phyloP scores from a whole-genome alignment of 176 grass and related monocot species.

The Eragrostis curvula region DNA sequence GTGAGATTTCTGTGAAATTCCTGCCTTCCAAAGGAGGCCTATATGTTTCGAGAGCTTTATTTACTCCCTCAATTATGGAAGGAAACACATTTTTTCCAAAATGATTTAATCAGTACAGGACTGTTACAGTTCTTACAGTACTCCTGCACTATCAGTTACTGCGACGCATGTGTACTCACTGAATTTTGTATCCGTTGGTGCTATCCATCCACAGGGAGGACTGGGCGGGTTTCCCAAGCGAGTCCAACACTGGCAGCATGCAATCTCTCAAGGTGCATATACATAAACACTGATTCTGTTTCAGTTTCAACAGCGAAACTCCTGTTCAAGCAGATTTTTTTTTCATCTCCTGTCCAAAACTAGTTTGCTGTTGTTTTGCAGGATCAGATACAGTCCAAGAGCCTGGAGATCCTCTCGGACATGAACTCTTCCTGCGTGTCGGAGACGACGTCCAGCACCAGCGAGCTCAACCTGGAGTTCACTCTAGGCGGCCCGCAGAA shows the following conservation, averaged over 20 bases:
- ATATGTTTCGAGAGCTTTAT: too few species aligned
- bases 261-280: slow-evolving; percentile 60
- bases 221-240: slow-evolving; percentile 47
- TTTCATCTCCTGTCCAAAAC: neutral
- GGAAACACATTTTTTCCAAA: too few species aligned
- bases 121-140: slow-evolving; percentile 8
- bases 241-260: slow-evolving; percentile 53
- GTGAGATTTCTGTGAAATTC: too few species aligned
- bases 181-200: slow-evolving; percentile 30
- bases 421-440: slow-evolving; percentile 68
- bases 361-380: neutral
- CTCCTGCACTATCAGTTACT: slow-evolving; percentile 12
- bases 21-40: too few species aligned
- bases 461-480: slow-evolving; percentile 69
- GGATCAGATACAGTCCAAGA: slow-evolving; percentile 56
- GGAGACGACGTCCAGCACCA: slow-evolving; percentile 57
- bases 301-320: neutral
- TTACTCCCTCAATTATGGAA: too few species aligned
- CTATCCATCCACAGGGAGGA: slow-evolving; percentile 44
- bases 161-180: slow-evolving; percentile 3
- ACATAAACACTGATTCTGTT: neutral
- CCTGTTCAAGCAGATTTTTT: neutral
- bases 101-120: too few species aligned
- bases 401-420: slow-evolving; percentile 70
- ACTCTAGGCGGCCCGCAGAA: slow-evolving; percentile 57